Evolutionary conservation across 129 eudicot species (phyloP).

Genomic region (Flaveria bidentis): DNA sequence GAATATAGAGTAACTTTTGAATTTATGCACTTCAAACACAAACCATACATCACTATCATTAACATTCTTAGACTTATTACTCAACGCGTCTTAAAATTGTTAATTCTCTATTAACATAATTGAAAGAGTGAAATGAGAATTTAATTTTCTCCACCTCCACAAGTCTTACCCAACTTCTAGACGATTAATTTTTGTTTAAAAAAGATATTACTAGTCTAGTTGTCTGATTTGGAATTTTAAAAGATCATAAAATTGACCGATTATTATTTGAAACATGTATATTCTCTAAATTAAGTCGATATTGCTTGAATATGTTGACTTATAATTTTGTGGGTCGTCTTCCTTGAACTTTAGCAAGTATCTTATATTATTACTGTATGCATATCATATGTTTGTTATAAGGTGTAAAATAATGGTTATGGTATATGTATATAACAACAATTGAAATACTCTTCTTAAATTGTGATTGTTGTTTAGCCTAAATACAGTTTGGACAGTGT

Average conservation of each 20-base stretch:
- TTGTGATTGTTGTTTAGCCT: neutral
- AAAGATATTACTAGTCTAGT: neutral
- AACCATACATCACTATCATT: neutral
- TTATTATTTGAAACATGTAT: neutral
- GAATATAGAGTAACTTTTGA: neutral
- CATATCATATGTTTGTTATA: too few species aligned
- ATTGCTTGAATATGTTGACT: neutral
- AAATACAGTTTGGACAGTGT: too few species aligned
- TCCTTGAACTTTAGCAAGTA: neutral
- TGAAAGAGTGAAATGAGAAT: too few species aligned
- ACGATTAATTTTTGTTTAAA: neutral
- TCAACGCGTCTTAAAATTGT: neutral
- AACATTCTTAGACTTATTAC: neutral
- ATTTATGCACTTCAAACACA: neutral
- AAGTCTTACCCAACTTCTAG: neutral
- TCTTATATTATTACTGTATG: neutral
- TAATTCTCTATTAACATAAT: neutral
- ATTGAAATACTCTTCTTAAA: too few species aligned
- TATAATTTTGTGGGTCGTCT: neutral
- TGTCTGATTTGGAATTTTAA: neutral
- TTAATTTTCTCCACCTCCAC: too few species aligned
- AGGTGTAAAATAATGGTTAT: too few species aligned
- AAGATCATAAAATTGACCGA: conserved; percentile 2
- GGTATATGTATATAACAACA: too few species aligned
- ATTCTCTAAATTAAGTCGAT: neutral